A percentile compares a stretch with the other conserved stretches of the same genome.
Conservation (phyloP, 1,284 basidiomycete genomes). For the Dichomitus squalens region DNA sequence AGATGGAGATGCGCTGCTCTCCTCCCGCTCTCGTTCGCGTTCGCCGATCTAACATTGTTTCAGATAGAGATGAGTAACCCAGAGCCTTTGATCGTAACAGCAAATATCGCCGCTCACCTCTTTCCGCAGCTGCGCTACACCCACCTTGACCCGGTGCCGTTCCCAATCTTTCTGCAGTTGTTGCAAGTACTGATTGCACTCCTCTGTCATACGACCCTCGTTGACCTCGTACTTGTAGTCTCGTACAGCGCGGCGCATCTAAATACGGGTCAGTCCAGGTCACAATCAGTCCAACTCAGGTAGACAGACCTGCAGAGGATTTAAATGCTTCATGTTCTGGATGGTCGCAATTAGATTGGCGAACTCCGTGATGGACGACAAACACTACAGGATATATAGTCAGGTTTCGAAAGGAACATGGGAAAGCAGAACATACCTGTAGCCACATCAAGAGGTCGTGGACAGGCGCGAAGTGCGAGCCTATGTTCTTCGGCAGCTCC, state of each 20-base stretch:
- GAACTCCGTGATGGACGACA: conserved; percentile 87
- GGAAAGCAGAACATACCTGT: conserved; percentile 52
- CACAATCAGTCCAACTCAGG: too few relatives aligned
- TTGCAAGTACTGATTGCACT: conserved; percentile 91
- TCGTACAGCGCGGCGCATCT: conserved; percentile 90
- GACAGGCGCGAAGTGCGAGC: conserved; percentile 83
- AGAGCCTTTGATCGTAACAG: neutral
- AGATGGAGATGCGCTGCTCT: conserved; percentile 47
- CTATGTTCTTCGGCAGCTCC: conserved; percentile 80
- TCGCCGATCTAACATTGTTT: conserved; percentile 55
- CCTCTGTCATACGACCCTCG: conserved; percentile 90
- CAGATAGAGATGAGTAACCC: neutral
- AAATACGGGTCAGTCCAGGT: neutral
- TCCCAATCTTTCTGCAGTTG: conserved; percentile 98
- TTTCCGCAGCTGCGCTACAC: conserved; percentile 78
- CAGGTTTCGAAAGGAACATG: conserved; percentile 5
- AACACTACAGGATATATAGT: conserved; percentile 54
- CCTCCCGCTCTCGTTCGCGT: conserved; percentile 64
- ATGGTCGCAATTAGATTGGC: conserved; percentile 88
- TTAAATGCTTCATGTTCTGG: conserved; percentile 84
- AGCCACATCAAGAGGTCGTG: conserved; percentile 88
- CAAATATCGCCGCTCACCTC: conserved; percentile 50
- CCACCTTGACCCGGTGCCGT: conserved; percentile 79
- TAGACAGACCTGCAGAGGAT: conserved; percentile 79
- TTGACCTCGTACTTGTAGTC: conserved; percentile 97